Conservation (phyloP, 2,329 filamentous ascomycete genomes). For the Fusarium scirpi region DNA sequence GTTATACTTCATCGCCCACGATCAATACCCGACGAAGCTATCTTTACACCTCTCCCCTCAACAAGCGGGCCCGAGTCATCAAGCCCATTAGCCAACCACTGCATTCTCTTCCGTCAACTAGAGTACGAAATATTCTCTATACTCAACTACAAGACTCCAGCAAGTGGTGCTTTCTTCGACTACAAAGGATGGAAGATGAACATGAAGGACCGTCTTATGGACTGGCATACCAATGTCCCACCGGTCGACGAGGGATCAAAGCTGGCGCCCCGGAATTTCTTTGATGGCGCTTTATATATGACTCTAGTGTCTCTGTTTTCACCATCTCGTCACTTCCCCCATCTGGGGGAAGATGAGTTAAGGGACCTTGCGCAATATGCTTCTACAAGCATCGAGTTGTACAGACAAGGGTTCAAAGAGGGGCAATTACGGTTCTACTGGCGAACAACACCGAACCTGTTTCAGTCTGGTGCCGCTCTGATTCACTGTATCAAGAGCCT, state of each 20-base stretch:
- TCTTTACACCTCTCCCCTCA: conserved; percentile 22
- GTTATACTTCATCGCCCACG: conserved; percentile 22
- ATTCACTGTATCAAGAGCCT: conserved; percentile 36
- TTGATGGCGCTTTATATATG: conserved; percentile 36
- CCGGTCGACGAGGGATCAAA: conserved; percentile 25
- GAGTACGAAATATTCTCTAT: conserved; percentile 46
- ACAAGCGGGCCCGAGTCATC: conserved; percentile 8
- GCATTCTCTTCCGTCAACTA: conserved; percentile 35
- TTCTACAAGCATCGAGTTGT: conserved; percentile 30
- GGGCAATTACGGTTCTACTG: conserved; percentile 46
- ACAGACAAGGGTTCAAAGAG: conserved; percentile 37
- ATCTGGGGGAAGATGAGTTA: conserved; percentile 23
- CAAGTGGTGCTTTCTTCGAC: conserved; percentile 29
- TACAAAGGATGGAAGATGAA: conserved; percentile 32
- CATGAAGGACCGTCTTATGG: conserved; percentile 32
- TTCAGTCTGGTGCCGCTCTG: conserved; percentile 38
- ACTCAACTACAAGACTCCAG: conserved; percentile 24
- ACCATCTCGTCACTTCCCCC: conserved; percentile 34
- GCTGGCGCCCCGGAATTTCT: conserved; percentile 41
- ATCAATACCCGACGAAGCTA: conserved; percentile 35
- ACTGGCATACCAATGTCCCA: conserved; percentile 35
- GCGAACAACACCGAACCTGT: conserved; percentile 46
- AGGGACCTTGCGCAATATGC: conserved; percentile 33
- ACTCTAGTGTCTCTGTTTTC: conserved; percentile 38
- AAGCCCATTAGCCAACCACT: conserved; percentile 32